Percentiles rank a stretch among this genome's conserved stretches.
Evolutionary conservation across 257 asterid species (phyloP).

Genomic region (Ilex asprella): DNA sequence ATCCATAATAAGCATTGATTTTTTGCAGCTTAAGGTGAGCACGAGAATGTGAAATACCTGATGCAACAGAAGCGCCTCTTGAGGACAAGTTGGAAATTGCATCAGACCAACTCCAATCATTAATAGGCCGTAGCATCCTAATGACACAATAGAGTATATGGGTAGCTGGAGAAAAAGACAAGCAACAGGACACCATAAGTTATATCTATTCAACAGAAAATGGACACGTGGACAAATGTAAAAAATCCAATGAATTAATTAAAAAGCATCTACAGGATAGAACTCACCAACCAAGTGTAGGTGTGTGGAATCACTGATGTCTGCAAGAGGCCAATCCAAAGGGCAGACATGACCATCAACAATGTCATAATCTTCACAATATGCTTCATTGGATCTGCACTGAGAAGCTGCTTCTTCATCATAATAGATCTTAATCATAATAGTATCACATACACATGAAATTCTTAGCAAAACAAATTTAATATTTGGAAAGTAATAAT

Average conservation of each 20-base stretch:
- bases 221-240: neutral
- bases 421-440: too few species aligned
- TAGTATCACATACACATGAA: too few species aligned
- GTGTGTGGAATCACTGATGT: conserved; percentile 49
- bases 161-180: conserved; percentile 41
- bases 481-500: too few species aligned
- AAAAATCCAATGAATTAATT: neutral
- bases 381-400: conserved; percentile 61
- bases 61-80: conserved; percentile 66
- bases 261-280: conserved; percentile 1
- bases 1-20: too few species aligned
- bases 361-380: conserved; percentile 57
- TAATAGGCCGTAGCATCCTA: conserved; percentile 71
- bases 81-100: conserved; percentile 76
- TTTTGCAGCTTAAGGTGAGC: neutral
- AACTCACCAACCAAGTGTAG: conserved; percentile 78
- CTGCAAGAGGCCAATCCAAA: conserved; percentile 69
- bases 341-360: conserved; percentile 47
- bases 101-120: conserved; percentile 83
- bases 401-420: neutral
- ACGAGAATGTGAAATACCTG: conserved; percentile 28
- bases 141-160: conserved; percentile 56
- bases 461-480: too few species aligned
- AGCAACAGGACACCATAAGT: neutral
- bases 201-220: neutral